A percentile compares a stretch with the other conserved stretches of the same genome.
Evolutionary conservation across 2,329 filamentous ascomycete species (phyloP).

Genomic region (Colletotrichum lentis): DNA sequence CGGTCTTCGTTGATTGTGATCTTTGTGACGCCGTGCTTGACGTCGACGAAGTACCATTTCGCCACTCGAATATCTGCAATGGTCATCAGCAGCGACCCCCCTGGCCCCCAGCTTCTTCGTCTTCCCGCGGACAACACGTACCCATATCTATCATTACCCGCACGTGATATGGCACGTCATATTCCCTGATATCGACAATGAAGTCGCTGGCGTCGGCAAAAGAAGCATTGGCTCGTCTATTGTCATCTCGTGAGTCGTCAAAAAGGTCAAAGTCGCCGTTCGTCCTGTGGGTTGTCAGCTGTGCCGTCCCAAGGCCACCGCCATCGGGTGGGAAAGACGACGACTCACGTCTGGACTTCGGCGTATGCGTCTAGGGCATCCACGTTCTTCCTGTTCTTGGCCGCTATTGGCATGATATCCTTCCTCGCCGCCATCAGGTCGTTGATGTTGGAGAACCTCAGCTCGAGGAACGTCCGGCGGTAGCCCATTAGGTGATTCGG

Average conservation of each 20-base stretch:
- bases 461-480: conserved; percentile 83
- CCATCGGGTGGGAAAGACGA: background rate
- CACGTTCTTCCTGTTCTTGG: conserved; percentile 96
- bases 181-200: conserved; percentile 98
- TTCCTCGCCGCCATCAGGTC: conserved; percentile 86
- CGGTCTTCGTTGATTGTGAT: conserved; percentile 86
- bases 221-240: conserved; percentile 77
- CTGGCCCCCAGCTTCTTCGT: background rate
- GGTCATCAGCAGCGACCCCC: conserved; percentile 40
- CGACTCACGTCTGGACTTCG: conserved; percentile 83
- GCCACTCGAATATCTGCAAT: conserved; percentile 85
- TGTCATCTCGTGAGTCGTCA: conserved; percentile 83
- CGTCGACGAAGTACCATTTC: conserved; percentile 96
- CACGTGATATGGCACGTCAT: conserved; percentile 99
- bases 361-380: conserved; percentile 98
- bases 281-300: conserved; percentile 58
- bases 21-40: conserved; percentile 88
- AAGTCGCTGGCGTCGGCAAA: conserved; percentile 93
- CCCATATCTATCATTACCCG: conserved; percentile 96
- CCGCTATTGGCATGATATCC: conserved; percentile 87
- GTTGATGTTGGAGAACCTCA: conserved; percentile 86
- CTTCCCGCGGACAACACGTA: conserved; percentile 48
- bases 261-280: conserved; percentile 93
- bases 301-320: background rate
- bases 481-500: conserved; percentile 96